These are phyloP conservation scores for Sanghuangporus sanghuang DNA, from an alignment of 1,284 basidiomycete species.

Conservation along the genomic window DNA sequence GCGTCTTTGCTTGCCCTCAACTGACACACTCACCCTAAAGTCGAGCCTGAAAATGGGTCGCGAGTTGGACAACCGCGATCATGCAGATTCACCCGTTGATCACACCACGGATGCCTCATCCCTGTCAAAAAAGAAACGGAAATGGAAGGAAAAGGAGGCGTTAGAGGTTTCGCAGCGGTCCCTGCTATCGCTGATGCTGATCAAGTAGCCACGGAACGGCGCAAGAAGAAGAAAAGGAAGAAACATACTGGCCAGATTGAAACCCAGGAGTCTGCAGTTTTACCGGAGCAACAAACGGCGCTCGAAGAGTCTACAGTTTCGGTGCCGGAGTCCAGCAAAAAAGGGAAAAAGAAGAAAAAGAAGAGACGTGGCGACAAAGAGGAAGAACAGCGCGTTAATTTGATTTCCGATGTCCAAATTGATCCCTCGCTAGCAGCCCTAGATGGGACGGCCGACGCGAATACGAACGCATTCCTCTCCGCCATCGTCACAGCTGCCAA, in stretches of 20 bases:
- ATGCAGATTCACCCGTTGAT: slow-evolving; percentile 35
- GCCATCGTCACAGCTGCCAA: slow-evolving; percentile 54
- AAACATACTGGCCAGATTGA: slow-evolving; percentile 35
- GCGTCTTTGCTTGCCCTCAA: slow-evolving; percentile 33
- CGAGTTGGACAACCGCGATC: slow-evolving; percentile 31
- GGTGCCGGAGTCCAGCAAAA: slow-evolving; percentile 21
- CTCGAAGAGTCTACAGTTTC: not conserved
- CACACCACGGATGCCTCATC: slow-evolving; percentile 21
- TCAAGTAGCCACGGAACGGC: slow-evolving; percentile 9
- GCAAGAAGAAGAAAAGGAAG: slow-evolving; percentile 28
- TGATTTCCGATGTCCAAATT: slow-evolving; percentile 12
- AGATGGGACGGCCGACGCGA: slow-evolving; percentile 15
- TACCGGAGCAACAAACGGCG: not conserved
- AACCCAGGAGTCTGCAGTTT: slow-evolving; percentile 23
- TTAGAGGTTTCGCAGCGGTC: slow-evolving; percentile 16
- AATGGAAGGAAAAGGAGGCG: slow-evolving; percentile 21
- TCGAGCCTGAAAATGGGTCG: slow-evolving; percentile 23
- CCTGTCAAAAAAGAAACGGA: slow-evolving; percentile 28
- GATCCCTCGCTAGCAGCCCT: slow-evolving; percentile 4
- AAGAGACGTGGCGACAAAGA: slow-evolving; percentile 38
- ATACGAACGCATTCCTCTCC: slow-evolving; percentile 45
- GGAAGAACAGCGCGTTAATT: slow-evolving; percentile 28
- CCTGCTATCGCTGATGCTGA: slow-evolving; percentile 12
- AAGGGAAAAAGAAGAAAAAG: slow-evolving; percentile 32
- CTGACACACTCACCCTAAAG: slow-evolving; percentile 30